Evolutionary conservation across 441 rosid genomes (phyloP).

Genomic region (Omphalea diandra): DNA sequence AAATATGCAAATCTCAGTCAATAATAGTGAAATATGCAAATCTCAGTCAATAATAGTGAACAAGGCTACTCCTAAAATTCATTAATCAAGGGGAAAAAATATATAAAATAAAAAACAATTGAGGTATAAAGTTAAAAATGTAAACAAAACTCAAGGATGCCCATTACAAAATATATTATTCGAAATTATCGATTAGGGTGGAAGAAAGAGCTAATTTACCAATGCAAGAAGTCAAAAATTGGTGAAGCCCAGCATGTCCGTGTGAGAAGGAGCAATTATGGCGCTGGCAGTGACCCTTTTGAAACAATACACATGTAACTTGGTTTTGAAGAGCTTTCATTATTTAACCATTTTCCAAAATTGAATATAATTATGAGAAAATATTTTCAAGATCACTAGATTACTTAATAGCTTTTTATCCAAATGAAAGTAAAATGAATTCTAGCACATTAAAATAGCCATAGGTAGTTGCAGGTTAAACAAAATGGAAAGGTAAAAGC

Average conservation of each 20-base stretch:
- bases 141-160: background rate
- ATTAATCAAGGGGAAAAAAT: background rate
- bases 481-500: too few species aligned
- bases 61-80: background rate
- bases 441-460: background rate
- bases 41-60: background rate
- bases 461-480: background rate
- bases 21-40: too few species aligned
- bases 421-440: background rate
- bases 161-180: background rate
- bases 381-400: background rate
- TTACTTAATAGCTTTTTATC: background rate
- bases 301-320: constrained; percentile 58
- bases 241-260: constrained; percentile 83
- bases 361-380: background rate
- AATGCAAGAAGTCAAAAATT: constrained; percentile 36
- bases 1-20: too few species aligned
- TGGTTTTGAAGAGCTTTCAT: constrained; percentile 78
- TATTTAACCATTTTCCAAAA: constrained; percentile 55
- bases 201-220: constrained; percentile 35
- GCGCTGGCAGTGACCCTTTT: constrained; percentile 71
- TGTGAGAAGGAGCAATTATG: constrained; percentile 84
- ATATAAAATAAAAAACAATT: background rate
- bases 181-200: background rate
- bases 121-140: background rate